phyloP scores from a whole-genome alignment of 2,329 filamentous ascomycete genomes.

The Fusarium papillatum region DNA sequence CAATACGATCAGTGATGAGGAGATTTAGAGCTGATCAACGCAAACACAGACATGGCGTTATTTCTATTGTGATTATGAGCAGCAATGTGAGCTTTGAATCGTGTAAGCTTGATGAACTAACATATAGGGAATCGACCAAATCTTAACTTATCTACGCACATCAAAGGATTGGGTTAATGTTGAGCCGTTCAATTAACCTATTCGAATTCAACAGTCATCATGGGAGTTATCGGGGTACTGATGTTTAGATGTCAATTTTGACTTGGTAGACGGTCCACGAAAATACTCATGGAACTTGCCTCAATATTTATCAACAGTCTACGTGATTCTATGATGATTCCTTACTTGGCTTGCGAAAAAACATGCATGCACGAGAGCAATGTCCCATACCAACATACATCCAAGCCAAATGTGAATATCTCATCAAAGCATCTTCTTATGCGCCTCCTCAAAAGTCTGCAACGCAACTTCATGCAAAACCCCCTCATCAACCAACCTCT shows the following conservation, averaged over 20 bases:
- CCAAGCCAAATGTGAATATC: background rate
- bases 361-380: background rate
- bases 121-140: background rate
- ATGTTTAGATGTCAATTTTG: background rate
- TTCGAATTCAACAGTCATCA: background rate
- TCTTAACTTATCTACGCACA: background rate
- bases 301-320: background rate
- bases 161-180: background rate
- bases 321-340: background rate
- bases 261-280: background rate
- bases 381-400: background rate
- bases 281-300: no score
- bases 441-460: background rate
- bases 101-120: background rate
- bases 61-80: background rate
- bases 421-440: background rate
- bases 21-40: background rate
- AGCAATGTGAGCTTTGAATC: background rate
- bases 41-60: background rate
- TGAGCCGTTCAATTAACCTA: background rate
- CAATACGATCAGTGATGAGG: background rate
- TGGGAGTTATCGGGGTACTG: background rate
- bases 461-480: background rate
- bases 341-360: background rate
- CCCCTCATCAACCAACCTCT: background rate